Evolutionary conservation across 345 rosid genomes (phyloP).

Genomic region (Atalantia buxifolia): DNA sequence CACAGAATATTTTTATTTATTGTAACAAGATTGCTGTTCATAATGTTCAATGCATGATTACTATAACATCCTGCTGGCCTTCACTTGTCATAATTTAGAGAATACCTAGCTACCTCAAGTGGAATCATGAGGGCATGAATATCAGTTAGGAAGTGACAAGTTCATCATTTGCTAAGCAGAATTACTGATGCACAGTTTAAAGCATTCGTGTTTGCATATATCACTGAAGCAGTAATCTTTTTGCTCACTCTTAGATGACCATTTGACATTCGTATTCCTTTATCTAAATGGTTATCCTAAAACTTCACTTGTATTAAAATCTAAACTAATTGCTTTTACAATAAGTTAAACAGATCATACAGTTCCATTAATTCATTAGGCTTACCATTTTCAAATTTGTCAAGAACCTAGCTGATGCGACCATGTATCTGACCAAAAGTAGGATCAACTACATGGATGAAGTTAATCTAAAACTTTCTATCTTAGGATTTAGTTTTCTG

Average conservation of each 20-base stretch:
- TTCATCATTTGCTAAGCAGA: not conserved
- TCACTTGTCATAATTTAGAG: not conserved
- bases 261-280: not conserved
- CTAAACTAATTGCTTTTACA: not conserved
- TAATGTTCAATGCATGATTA: not conserved
- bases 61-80: not conserved
- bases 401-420: not conserved
- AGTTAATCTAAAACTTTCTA: not conserved
- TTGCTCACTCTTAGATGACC: not conserved
- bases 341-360: not conserved
- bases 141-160: not conserved
- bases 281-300: not conserved
- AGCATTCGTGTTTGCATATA: not conserved
- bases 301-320: not conserved
- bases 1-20: not conserved
- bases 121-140: not conserved
- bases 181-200: not conserved
- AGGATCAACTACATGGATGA: not conserved
- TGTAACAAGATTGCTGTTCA: not conserved
- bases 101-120: not conserved
- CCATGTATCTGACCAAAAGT: not conserved
- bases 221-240: not conserved
- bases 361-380: not conserved
- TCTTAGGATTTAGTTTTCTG: not conserved
- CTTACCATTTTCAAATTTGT: not conserved